Percentiles rank a stretch among this genome's conserved stretches.
phyloP scores from a whole-genome alignment of 805 yeast genomes.

The Lachancea dasiensis region DNA sequence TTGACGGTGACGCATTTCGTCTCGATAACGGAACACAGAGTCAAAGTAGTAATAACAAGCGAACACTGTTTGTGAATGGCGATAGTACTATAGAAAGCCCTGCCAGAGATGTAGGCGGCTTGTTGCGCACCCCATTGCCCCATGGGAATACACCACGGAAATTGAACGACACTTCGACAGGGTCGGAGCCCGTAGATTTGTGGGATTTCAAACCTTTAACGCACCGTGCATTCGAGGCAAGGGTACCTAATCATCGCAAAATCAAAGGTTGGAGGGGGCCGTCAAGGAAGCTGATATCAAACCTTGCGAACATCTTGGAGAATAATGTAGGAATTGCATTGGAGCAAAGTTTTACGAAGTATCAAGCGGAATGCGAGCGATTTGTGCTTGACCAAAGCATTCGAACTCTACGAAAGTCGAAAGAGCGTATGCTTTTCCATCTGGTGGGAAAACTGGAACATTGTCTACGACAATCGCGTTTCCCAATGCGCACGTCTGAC shows the following conservation, averaged over 20 bases:
- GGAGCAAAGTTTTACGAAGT: constrained; percentile 21
- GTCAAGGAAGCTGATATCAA: constrained; percentile 14
- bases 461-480: constrained; percentile 17
- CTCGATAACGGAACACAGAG: constrained; percentile 1
- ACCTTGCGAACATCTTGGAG: constrained; percentile 22
- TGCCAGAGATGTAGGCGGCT: neutral
- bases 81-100: constrained; percentile 2
- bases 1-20: constrained; percentile 10
- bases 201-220: constrained; percentile 27
- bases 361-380: constrained; percentile 17
- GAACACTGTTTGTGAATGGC: constrained; percentile 7
- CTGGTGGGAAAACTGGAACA: constrained; percentile 21
- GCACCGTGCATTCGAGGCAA: constrained; percentile 17
- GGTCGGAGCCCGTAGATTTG: constrained; percentile 7
- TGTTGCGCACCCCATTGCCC: neutral
- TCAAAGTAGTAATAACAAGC: neutral
- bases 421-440: constrained; percentile 18
- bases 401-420: constrained; percentile 15
- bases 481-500: constrained; percentile 23
- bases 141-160: constrained; percentile 3
- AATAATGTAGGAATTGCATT: constrained; percentile 21
- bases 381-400: constrained; percentile 13
- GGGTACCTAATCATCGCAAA: constrained; percentile 18
- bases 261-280: constrained; percentile 24
- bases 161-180: constrained; percentile 8